phyloP scores from a whole-genome alignment of 2,329 filamentous ascomycete species.

The Gaeumannomyces sp. region DNA sequence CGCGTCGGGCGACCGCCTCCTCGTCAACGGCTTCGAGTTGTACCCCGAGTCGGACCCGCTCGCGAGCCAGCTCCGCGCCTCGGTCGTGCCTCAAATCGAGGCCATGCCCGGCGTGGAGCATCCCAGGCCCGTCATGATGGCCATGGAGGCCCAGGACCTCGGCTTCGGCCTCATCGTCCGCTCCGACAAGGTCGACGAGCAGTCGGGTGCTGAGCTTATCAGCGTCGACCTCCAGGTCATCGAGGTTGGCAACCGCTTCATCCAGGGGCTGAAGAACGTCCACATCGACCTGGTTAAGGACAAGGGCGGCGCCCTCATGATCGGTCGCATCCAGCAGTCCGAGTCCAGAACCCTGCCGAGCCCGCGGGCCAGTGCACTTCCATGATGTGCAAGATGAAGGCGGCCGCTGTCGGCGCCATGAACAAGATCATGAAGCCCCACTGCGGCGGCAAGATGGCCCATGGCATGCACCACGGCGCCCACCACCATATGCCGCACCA shows the following conservation, averaged over 20 bases:
- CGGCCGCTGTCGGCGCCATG: conserved; percentile 36
- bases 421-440: conserved; percentile 35
- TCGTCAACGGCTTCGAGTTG: conserved; percentile 55
- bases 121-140: background rate
- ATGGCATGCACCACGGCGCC: conserved; percentile 19
- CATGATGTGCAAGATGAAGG: conserved; percentile 50
- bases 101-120: conserved; percentile 8
- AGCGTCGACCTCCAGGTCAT: conserved; percentile 52
- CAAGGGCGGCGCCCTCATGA: conserved; percentile 46
- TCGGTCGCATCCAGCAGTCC: conserved; percentile 38
- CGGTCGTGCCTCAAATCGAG: conserved; percentile 34
- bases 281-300: conserved; percentile 58
- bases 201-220: conserved; percentile 46
- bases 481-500: conserved; percentile 14
- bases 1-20: conserved; percentile 37
- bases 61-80: conserved; percentile 36
- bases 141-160: conserved; percentile 23
- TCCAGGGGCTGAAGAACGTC: conserved; percentile 49
- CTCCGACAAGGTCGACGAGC: conserved; percentile 35
- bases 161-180: conserved; percentile 39
- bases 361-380: conserved; percentile 32
- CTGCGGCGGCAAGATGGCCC: conserved; percentile 32
- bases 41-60: conserved; percentile 48
- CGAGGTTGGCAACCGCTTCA: conserved; percentile 50
- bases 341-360: conserved; percentile 20